Evolutionary conservation across 2,329 filamentous ascomycete species (phyloP), one percentile per base, ranked within the genome.

Genomic region (Botrytis aclada): DNA sequence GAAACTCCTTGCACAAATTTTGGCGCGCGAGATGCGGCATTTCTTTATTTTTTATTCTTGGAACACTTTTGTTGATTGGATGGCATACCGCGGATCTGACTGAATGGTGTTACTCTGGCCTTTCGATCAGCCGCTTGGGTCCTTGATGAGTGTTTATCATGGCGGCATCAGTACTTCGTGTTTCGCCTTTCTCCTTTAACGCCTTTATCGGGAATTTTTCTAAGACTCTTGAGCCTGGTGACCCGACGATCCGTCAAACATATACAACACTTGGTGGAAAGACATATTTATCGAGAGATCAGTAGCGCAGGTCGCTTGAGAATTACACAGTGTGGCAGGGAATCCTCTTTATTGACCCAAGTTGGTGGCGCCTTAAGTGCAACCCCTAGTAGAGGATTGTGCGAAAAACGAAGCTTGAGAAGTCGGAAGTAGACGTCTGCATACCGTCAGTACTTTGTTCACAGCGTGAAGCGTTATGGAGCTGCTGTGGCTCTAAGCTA

Each of bases 301-400:
- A 4, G 9, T 18, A 18, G 51, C 7, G 14, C 51, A 78, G 41
- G 22, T 73, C 76, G 85, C 85, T 16, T 85, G 88, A 18, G 87
- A 87, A 6, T 3, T 5, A 4, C 9, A 22, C 4, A 12, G 7
- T 60, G 18, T 9, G 18, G 4, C 9, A 16, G 18, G 32, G 7
- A 60, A 60, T 8, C 56, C 16, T 32, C 3, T 0, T 34, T 0
- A 12, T 12, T 22, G 29, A 6, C 12, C 5, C 8, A 4, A 3
- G 0, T 12, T 14, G 22, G 22, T n/a, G 4, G 9, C 9, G 22
- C 2, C 6, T n/a, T 14, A n/a, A 51, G 10, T 51, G 25, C 6
- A 51, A 22, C 9, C 25, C 10, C 6, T 51, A 10, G 1, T 51
- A 0, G 10, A 14, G 22, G 14, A 29, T 32, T 7, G 14, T 56